These are phyloP conservation scores for Laetiporus sulphureus DNA, from an alignment of 1,284 basidiomycete species.

Conservation along the genomic window DNA sequence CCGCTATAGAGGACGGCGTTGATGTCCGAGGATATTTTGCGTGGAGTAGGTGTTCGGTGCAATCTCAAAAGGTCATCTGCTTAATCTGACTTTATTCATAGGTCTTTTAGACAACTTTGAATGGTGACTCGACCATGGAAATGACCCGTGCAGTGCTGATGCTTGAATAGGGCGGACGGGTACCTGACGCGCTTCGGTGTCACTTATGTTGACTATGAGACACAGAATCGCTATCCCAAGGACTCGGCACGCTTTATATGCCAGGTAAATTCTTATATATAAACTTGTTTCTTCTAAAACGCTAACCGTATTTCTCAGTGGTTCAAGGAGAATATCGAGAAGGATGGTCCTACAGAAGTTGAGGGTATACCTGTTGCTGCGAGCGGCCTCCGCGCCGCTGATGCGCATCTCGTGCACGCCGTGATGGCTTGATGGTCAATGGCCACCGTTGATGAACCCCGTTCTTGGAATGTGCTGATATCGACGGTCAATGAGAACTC, in stretches of 20 bases:
- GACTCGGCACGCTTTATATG: constrained; percentile 53
- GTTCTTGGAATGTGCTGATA: too few species aligned
- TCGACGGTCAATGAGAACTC: too few species aligned
- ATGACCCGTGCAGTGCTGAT: neutral
- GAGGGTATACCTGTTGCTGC: neutral
- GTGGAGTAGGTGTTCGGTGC: constrained; percentile 41
- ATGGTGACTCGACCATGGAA: constrained; percentile 34
- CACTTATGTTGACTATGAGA: constrained; percentile 65
- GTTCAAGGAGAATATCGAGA: constrained; percentile 25
- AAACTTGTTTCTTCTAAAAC: neutral
- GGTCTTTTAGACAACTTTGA: constrained; percentile 72
- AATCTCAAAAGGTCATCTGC: constrained; percentile 1
- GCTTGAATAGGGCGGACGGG: constrained; percentile 45
- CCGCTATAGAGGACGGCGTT: constrained; percentile 61
- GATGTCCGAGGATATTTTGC: constrained; percentile 66
- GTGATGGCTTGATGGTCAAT: constrained; percentile 2
- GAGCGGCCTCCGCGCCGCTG: neutral
- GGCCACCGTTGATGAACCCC: neutral
- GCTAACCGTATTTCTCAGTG: constrained; percentile 14
- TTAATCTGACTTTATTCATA: constrained; percentile 14
- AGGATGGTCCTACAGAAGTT: constrained; percentile 9
- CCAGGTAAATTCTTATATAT: constrained; percentile 21
- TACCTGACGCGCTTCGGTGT: constrained; percentile 59
- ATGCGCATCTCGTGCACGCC: constrained; percentile 7
- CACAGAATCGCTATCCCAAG: constrained; percentile 64